Evolutionary conservation across 192 early-diverging fungal genomes (phyloP).

Genomic region (Linnemannia schmuckeri): DNA sequence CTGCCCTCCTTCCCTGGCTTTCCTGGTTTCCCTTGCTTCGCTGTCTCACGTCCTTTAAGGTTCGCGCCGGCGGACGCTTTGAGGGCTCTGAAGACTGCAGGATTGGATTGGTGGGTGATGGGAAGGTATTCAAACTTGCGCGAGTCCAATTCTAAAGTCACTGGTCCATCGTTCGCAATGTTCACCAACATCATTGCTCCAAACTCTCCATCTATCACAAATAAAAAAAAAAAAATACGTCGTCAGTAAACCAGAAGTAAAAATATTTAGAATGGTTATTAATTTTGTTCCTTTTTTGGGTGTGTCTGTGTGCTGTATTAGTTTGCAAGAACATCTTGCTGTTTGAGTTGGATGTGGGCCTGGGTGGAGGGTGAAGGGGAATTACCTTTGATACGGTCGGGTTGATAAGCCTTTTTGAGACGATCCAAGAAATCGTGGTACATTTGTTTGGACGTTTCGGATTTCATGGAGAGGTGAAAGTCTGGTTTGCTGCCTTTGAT

Average conservation of each 20-base stretch:
- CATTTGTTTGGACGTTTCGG: conserved; percentile 71
- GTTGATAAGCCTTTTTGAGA: conserved; percentile 72
- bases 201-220: conserved; percentile 83
- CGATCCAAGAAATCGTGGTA: conserved; percentile 83
- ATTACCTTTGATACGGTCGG: conserved; percentile 80
- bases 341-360: no score
- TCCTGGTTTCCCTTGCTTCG: background rate
- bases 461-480: conserved; percentile 92
- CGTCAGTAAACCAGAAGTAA: no score
- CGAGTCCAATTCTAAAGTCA: conserved; percentile 70
- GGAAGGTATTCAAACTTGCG: conserved; percentile 64
- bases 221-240: background rate
- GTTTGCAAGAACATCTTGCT: background rate
- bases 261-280: background rate
- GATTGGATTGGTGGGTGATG: conserved; percentile 12
- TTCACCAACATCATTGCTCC: conserved; percentile 97
- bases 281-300: background rate
- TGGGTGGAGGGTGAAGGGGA: no score
- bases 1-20: background rate
- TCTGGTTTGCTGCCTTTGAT: conserved; percentile 92
- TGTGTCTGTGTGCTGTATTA: background rate
- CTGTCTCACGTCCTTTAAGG: background rate
- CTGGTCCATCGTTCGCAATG: conserved; percentile 85
- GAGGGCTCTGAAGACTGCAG: conserved; percentile 15
- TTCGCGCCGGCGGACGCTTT: background rate